Base-by-base conservation (phyloP, 2,329 filamentous ascomycete species). In the Xylogone sp. region DNA sequence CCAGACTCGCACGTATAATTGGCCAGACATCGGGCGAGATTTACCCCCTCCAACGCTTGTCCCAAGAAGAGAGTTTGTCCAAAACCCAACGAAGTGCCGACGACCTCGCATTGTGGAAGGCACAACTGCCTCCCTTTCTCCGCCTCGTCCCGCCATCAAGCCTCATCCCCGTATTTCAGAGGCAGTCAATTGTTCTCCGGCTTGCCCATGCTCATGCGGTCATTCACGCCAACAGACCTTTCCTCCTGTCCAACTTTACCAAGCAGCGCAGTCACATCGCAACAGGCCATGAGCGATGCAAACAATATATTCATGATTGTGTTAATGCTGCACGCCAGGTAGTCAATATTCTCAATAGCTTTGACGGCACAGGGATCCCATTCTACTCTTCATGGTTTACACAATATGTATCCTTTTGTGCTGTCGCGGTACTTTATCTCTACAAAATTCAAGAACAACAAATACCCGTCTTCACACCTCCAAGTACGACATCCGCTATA, bases 81-180 rank as follows among this genome's bases (percentile, higher is more conserved):
- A 27, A 46, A 12, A 21, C 13, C 8, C 44, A 51, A 43, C 16
- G 44, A 1, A 47, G 46, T n/a, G 46, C 49, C n/a, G 49, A 51
- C 18, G 31, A 18, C 8, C 31, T 27, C 3, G 49, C 43, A 13
- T 55, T 47, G 3, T 57, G 55, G 43, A 52, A 50, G 24, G 24
- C 24, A 10, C 24, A 27, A 27, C 24, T 27, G 6, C 24, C 24
- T 27, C 24, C n/a, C 20, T 45, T 46, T 51, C 66, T 2, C 67
- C 63, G 18, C 62, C 62, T 8, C 60, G 65, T 68, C 24, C 24
- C 24, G 10, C 24, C 24, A 27, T 27, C 24, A 10, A 27, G 24
- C 10, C 61, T 76, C 7, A 72, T 76, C 27, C 70, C 75, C 1
- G 69, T 75, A n/a, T 79, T 77, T 56, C 71, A 76, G 49, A 68